Base-by-base conservation (phyloP, 371 early-diverging fungal species). In the Zancudomyces culisetae region DNA sequence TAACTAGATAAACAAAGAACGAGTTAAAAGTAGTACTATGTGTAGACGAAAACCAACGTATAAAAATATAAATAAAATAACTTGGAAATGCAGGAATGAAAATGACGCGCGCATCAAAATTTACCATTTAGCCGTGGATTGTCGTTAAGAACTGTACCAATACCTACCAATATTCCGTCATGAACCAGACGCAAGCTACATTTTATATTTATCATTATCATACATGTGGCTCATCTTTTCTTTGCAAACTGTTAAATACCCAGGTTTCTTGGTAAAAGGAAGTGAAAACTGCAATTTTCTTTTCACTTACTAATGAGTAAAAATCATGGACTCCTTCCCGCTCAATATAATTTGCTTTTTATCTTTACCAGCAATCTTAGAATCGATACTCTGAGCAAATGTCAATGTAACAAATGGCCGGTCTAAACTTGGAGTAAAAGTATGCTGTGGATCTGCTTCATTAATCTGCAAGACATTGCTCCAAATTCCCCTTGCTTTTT, bases 301-400 rank as follows among this genome's bases (percentile, higher is more conserved):
- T 61, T 75, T 76, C 70, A 61, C 56, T 87, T 86, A 0, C 86
- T 87, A 67, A 87, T 74, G 26, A 71, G 45, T 45, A 24, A 45
- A 27, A 6, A 24, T 70, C 76, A 87, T 70, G 22, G 88, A 85
- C 60, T 82, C 80, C 19, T 69, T 59, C 18, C 83, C 76, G 53
- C 87, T 87, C 23, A 94, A 63, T 20, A 70, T 48, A 2, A 91
- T 55, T 55, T 78, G 85, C 47, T 70, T 72, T 6, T 76, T 74
- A 3, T 63, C 58, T 3, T 49, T 62, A 3, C 68, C 69, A 1
- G 82, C 74, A 19, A 92, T 88, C 57, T 77, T 83, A 21, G 87
- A 89, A 66, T 92, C 92, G 30, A 91, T 64, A 54, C 90, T 84
- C 66, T 90, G 92, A 1, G 93, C 93, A 66, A 72, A 89, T 2